These are phyloP conservation scores for Pyrus pyrifolia DNA, from an alignment of 306 rosid genomes.

Conservation along the genomic window DNA sequence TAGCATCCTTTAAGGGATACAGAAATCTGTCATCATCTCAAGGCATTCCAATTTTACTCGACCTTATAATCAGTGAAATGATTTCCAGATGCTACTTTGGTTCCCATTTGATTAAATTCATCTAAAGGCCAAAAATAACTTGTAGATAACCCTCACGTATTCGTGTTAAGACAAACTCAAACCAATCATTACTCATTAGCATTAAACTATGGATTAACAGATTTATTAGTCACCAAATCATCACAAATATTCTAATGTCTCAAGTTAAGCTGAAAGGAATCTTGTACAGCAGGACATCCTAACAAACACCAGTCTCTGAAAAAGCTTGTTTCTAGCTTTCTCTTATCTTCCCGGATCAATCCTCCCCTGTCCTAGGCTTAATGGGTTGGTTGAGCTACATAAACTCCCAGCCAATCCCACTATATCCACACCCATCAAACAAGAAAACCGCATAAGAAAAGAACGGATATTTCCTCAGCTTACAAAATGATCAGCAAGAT, in stretches of 20 bases:
- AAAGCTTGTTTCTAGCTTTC: slow-evolving; percentile 12
- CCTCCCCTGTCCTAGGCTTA: too few relatives aligned
- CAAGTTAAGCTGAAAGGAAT: slow-evolving; percentile 38
- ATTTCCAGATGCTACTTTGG: too few relatives aligned
- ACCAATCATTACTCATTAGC: neutral
- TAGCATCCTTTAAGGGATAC: too few relatives aligned
- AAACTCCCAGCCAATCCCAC: neutral
- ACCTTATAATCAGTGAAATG: too few relatives aligned
- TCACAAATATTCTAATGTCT: slow-evolving; percentile 23
- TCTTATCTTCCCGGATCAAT: neutral
- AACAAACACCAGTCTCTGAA: slow-evolving; percentile 19
- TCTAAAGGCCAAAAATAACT: neutral
- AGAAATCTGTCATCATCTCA: too few relatives aligned
- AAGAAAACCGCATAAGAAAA: neutral
- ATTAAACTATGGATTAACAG: neutral
- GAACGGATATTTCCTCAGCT: neutral
- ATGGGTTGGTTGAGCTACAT: neutral
- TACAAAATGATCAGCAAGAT: slow-evolving; percentile 37
- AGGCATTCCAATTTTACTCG: too few relatives aligned
- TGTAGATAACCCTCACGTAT: slow-evolving; percentile 39
- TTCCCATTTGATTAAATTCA: too few relatives aligned
- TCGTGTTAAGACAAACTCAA: slow-evolving; percentile 11
- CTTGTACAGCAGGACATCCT: slow-evolving; percentile 25
- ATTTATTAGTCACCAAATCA: slow-evolving; percentile 3
- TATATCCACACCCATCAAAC: slow-evolving; percentile 1